Evolutionary conservation across 2,329 filamentous ascomycete genomes (phyloP).

Genomic region (Orbilia quercus): DNA sequence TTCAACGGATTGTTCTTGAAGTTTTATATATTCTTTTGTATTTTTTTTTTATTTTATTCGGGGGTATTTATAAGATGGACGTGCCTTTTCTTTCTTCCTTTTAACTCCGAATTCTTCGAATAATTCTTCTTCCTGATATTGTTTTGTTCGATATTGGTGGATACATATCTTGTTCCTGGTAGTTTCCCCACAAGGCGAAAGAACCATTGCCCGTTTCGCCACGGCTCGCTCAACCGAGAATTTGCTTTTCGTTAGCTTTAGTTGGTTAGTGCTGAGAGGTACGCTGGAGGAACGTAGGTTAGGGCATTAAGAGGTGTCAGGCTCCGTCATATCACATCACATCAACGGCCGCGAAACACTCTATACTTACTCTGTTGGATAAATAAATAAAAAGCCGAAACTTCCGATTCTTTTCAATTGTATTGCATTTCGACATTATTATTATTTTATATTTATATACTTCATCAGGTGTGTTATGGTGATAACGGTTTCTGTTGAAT

Average conservation of each 20-base stretch:
- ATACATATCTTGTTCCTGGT: neutral
- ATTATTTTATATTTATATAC: no score
- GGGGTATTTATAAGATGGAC: no score
- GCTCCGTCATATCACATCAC: slow-evolving; percentile 53
- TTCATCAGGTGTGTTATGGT: no score
- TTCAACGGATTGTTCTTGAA: no score
- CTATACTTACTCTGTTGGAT: no score
- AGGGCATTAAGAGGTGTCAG: neutral
- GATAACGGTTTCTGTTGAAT: no score
- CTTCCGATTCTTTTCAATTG: neutral
- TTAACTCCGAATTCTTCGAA: no score
- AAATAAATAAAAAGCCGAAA: neutral
- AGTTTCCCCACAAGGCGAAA: slow-evolving; percentile 32
- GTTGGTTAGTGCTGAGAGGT: slow-evolving; percentile 31
- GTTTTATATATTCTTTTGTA: neutral
- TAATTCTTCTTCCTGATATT: no score
- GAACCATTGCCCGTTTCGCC: slow-evolving; percentile 26
- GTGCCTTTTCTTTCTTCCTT: no score
- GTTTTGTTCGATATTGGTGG: neutral
- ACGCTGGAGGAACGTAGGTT: slow-evolving; percentile 35
- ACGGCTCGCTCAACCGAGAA: slow-evolving; percentile 43
- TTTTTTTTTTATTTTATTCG: neutral
- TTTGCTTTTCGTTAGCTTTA: neutral
- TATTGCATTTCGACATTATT: no score
- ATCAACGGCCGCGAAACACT: slow-evolving; percentile 44